Evolutionary conservation across 495 filamentous ascomycete genomes (phyloP).

Genomic region (Lophium mytilinum): DNA sequence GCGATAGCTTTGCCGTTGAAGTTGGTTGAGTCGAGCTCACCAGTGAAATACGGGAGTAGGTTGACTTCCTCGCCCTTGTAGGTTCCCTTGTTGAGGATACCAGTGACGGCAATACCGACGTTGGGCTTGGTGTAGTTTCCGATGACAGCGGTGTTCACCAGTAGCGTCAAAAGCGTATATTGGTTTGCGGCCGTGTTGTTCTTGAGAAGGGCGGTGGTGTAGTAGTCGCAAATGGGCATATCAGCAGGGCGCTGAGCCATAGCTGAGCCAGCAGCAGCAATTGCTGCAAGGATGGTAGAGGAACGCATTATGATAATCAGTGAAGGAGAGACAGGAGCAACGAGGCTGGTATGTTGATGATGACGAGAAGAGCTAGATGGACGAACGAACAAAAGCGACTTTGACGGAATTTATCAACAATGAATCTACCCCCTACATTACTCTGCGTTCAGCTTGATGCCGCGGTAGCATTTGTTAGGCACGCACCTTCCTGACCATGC

Average conservation of each 20-base stretch:
- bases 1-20: slow-evolving; percentile 25
- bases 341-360: too few species aligned
- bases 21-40: slow-evolving; percentile 42
- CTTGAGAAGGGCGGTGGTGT: slow-evolving; percentile 44
- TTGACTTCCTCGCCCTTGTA: slow-evolving; percentile 44
- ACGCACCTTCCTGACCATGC: too few species aligned
- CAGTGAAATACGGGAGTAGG: slow-evolving; percentile 47
- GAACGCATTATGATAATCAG: slow-evolving; percentile 6
- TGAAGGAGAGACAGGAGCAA: neutral
- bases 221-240: slow-evolving; percentile 48
- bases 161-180: slow-evolving; percentile 40
- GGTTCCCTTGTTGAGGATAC: slow-evolving; percentile 39
- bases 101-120: slow-evolving; percentile 39
- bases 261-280: slow-evolving; percentile 23
- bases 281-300: slow-evolving; percentile 11
- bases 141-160: slow-evolving; percentile 50
- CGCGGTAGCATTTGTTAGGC: too few species aligned
- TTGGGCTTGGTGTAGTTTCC: slow-evolving; percentile 47
- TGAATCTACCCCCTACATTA: too few species aligned
- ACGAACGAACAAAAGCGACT: too few species aligned
- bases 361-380: too few species aligned
- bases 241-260: slow-evolving; percentile 33
- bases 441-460: too few species aligned
- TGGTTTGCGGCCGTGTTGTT: slow-evolving; percentile 49
- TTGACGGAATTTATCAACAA: too few species aligned